Base-by-base conservation (phyloP, 2,329 filamentous ascomycete genomes). In the Nemania abortiva region DNA sequence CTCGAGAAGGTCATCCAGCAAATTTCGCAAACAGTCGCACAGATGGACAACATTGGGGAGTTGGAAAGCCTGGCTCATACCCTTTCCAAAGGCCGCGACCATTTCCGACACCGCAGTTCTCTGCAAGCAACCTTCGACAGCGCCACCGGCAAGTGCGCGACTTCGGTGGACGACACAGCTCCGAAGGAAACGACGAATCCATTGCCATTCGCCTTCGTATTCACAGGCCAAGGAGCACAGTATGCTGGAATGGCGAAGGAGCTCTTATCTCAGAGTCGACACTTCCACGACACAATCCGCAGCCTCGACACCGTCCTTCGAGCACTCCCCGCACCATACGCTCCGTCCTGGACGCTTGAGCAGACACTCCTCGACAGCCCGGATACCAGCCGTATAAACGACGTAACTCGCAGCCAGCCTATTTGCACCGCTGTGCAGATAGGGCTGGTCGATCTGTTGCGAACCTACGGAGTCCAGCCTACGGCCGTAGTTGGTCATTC, bases 161-260 rank as follows among this genome's bases (percentile, higher is more conserved):
- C 11, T n/a, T 34, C 13, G 13, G 42, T 45, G 42, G 42, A 45
- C 42, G 42, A 45, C 4, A 45, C 42, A n/a, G 42, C 42, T n/a
- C 11, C 42, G 42, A 45, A 13, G 13, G 18, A 45, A n/a, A 15
- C 6, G 5, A 45, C 42, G 9, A 34, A 34, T 34, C 31, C 31
- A 34, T 29, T 49, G 11, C 71, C 68, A 0, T n/a, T 73, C 1
- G 71, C 58, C 0, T 74, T 74, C 11, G 53, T 75, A 6, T 76
- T 74, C 29, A 76, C 73, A 0, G 79, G 79, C 9, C 79, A 80
- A 59, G 79, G 78, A 0, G 75, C 79, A 0, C 78, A 80, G 47
- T 80, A 74, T 63, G 22, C 73, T 0, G 53, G 65, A 4, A 80
- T 82, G 80, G 78, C 73, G 2, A 72, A 66, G 11, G 74, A 78